These are phyloP conservation scores for Malassezia dermatis DNA, from an alignment of 1,284 basidiomycete species.

Conservation along the genomic window DNA sequence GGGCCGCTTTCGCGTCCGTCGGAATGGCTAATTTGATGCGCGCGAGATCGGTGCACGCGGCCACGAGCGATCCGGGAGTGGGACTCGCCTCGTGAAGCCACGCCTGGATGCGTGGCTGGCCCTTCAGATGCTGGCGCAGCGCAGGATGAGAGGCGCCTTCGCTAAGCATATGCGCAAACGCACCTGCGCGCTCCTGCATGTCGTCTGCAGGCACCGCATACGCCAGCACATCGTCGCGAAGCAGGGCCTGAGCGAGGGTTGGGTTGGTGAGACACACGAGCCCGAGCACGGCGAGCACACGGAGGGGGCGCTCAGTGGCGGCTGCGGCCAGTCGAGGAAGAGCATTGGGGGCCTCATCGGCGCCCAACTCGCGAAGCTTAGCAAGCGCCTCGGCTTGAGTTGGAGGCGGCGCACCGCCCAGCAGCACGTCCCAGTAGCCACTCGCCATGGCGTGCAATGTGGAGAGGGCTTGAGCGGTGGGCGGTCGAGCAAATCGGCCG, in stretches of 20 bases:
- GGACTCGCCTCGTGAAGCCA: not conserved
- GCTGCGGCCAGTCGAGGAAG: not conserved
- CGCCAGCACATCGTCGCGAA: not conserved
- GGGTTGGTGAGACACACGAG: slow-evolving; percentile 5
- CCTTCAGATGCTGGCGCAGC: not conserved
- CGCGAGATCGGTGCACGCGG: not conserved
- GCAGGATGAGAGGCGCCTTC: not conserved
- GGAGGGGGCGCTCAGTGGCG: not conserved
- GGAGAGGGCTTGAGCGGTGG: not conserved
- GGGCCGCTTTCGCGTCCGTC: not conserved
- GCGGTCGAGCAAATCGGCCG: not conserved
- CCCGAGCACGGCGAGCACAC: not conserved
- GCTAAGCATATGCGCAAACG: slow-evolving; percentile 4
- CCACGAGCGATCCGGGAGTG: not conserved
- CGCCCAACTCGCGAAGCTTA: not conserved
- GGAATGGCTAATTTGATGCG: slow-evolving; percentile 14
- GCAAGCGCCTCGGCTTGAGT: not conserved
- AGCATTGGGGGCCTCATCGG: not conserved
- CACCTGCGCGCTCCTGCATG: not conserved
- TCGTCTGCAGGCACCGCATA: not conserved
- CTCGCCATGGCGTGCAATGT: not conserved
- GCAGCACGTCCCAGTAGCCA: not conserved
- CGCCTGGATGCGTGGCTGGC: not conserved
- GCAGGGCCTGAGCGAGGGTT: not conserved
- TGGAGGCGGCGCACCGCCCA: not conserved